phyloP scores from a whole-genome alignment of 2,329 filamentous ascomycete species.

The Biscogniauxia sp. region DNA sequence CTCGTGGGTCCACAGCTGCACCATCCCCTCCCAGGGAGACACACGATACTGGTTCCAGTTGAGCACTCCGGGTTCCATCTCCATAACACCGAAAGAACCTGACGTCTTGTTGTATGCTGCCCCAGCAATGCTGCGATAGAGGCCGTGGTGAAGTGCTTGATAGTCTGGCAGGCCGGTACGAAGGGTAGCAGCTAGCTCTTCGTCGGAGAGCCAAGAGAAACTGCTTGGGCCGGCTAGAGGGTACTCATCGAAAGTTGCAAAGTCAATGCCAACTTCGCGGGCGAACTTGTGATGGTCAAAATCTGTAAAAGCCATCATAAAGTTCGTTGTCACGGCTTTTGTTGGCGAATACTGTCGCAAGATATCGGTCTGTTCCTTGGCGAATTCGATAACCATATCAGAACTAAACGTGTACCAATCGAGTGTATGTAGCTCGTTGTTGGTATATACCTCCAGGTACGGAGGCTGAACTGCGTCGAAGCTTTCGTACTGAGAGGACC shows the following conservation, averaged over 20 bases:
- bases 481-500: slow-evolving; percentile 22
- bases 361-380: slow-evolving; percentile 22
- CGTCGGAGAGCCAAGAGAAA: slow-evolving; percentile 16
- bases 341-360: slow-evolving; percentile 16
- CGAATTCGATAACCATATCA: slow-evolving; percentile 25
- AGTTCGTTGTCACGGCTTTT: slow-evolving; percentile 23
- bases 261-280: slow-evolving; percentile 20
- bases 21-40: slow-evolving; percentile 19
- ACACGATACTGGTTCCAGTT: slow-evolving; percentile 24
- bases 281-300: slow-evolving; percentile 24
- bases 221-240: slow-evolving; percentile 12
- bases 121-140: slow-evolving; percentile 22
- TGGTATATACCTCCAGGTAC: slow-evolving; percentile 22
- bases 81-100: slow-evolving; percentile 23
- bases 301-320: slow-evolving; percentile 19
- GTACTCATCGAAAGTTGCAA: slow-evolving; percentile 22
- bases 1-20: slow-evolving; percentile 24
- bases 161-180: slow-evolving; percentile 21
- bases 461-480: slow-evolving; percentile 21
- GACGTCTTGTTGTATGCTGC: slow-evolving; percentile 16
- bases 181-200: slow-evolving; percentile 16
- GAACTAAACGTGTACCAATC: slow-evolving; percentile 25
- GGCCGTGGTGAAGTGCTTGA: slow-evolving; percentile 19
- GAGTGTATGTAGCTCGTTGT: slow-evolving; percentile 20
- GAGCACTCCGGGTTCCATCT: slow-evolving; percentile 25